Evolutionary conservation across 2,329 filamentous ascomycete genomes (phyloP), one percentile per base, ranked within the genome.

Genomic region (Metarhizium brunneum): DNA sequence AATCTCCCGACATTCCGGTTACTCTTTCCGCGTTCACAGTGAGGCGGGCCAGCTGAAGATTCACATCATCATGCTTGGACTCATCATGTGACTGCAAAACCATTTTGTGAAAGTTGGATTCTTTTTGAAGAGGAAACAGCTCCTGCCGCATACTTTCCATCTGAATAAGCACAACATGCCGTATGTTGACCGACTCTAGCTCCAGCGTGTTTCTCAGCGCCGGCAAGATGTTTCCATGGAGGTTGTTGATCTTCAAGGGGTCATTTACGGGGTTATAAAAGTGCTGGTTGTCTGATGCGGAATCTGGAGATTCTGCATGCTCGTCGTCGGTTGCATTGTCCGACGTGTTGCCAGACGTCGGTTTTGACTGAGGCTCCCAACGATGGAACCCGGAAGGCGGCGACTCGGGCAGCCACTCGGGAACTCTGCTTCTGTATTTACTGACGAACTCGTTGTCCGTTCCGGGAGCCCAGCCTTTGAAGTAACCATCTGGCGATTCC

Each of bases 121-220:
- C 62, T 56, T 71, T 71, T 36, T 74, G 73, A 45, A 76, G 60
- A 0, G 74, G 74, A 30, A 76, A 76, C 2, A 76, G 67, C 53
- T 76, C 74, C 4, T 70, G 70, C 29, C 74, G 68, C 0, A 72
- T 75, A 50, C 73, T 76, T 56, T 76, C 74, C 1, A 76, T 63
- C 45, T 73, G 68, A 2, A 76, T 55, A 40, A 75, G 58, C 6
- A 76, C 61, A 3, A 76, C 64, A 55, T 76, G 73, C 54, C 72
- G 71, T 53, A 76, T 70, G 1, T 68, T 64, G 55, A 71, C 70
- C 40, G 74, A 73, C 20, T 76, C 60, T 0, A 71, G 52, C 38
- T 2, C 38, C 4, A 40, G 14, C 43, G 62, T 62, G 6, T 57
- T 60, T 1, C 60, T 60, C 3, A 71, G 58, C 1, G 56, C 58